Percentiles rank a stretch among this genome's conserved stretches.
phyloP scores from a whole-genome alignment of 495 filamentous ascomycete genomes.

The Polyplosphaeria fusca region DNA sequence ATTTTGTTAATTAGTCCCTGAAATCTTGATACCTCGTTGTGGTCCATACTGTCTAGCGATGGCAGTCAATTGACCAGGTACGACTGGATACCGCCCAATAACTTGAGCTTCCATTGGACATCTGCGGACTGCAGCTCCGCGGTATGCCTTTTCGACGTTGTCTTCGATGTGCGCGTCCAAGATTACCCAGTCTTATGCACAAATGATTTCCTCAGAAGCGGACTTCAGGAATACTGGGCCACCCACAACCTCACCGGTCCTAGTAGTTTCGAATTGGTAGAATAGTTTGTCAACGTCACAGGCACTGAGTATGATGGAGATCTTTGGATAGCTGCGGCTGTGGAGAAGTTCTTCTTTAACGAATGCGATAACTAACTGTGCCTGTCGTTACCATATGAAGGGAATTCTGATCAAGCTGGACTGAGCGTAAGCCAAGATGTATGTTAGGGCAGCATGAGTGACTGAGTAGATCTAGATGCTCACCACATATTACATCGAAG shows the following conservation, averaged over 20 bases:
- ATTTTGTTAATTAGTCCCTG: too few relatives aligned
- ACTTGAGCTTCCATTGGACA: neutral
- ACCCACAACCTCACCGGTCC: neutral
- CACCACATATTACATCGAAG: neutral
- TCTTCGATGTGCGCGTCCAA: neutral
- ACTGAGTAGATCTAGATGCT: slow-evolving; percentile 2
- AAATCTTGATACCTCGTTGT: too few relatives aligned
- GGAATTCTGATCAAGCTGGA: neutral
- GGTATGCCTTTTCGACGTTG: neutral
- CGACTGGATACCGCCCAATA: neutral
- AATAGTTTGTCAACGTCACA: neutral
- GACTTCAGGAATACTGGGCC: neutral
- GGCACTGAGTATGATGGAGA: too few relatives aligned
- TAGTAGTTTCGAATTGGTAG: neutral
- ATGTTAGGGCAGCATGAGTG: too few relatives aligned
- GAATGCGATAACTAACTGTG: neutral
- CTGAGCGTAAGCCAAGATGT: neutral
- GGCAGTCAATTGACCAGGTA: too few relatives aligned
- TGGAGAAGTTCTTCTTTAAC: neutral
- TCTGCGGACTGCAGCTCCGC: neutral
- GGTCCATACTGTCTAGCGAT: too few relatives aligned
- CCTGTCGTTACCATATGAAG: neutral
- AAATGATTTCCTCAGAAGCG: neutral
- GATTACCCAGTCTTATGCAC: neutral
- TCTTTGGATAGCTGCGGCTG: neutral